Base-by-base conservation (phyloP, 176 grass and related monocot species). In the Thinopyrum elongatum region DNA sequence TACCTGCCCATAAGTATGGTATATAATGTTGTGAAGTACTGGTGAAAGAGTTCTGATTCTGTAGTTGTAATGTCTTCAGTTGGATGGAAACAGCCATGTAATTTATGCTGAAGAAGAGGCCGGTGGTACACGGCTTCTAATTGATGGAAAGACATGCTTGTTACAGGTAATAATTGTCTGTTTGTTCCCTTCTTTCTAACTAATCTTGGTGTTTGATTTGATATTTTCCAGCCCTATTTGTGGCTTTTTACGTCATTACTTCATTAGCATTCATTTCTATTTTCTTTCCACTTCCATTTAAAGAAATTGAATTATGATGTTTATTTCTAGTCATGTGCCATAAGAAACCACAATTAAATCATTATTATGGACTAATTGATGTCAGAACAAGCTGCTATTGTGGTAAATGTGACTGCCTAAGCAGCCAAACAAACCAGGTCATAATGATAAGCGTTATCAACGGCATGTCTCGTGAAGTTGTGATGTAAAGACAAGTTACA, bases 61-160 rank as follows among this genome's bases (percentile, higher is more conserved):
- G 80, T 31, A 63, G 61, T 59, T 79, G 29, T 70, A 76, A 87
- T 79, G 9, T 59, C 72, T 83, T 57, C 92, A 99, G 97, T 71
- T 99, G 84, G 92, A 93, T 91, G 97, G 94, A 82, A 99, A 96
- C 27, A 99, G 92, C 65, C 94, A 99, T 91, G 92, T 99, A 62
- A 93, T 99, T 79, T 99, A 99, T 93, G 94, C 97, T 59, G 93
- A 99, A 88, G 94, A 94, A 88, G 97, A 99, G 74, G 92, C 97
- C 39, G 90, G 84, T 88, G 97, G 97, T 84, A 99, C 90, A 81
- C 82, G 92, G 26, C 97, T 99, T 79, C 92, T 94, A 82, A 99
- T 99, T 83, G 89, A 99, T 90, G 97, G 97, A 88, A 95, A 93
- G 77, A 99, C 92, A 58, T 96, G 94, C 80, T 82, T 99, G 70